A percentile compares a stretch with the other conserved stretches of the same genome.
Conservation (phyloP, 495 filamentous ascomycete genomes). For the Parathielavia hyrcaniae region DNA sequence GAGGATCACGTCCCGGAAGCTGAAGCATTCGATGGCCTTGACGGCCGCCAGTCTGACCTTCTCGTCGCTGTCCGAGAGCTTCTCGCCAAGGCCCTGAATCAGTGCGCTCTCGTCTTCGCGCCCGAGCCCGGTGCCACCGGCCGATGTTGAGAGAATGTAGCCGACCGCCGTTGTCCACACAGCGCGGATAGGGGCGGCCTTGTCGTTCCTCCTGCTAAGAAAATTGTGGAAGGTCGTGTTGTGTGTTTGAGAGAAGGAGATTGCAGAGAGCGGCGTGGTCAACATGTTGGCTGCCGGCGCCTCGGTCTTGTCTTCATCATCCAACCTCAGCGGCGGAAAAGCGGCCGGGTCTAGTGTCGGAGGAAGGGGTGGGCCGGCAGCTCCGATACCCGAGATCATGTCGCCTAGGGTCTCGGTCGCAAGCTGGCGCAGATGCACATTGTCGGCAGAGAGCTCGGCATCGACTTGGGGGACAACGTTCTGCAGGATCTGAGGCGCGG, state of each 20-base stretch:
- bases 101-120: constrained; percentile 67
- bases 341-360: constrained; percentile 68
- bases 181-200: constrained; percentile 67
- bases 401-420: constrained; percentile 93
- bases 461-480: constrained; percentile 94
- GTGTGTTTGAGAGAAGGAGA: constrained; percentile 77
- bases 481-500: constrained; percentile 77
- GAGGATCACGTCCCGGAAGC: constrained; percentile 67
- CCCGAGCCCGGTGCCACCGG: constrained; percentile 76
- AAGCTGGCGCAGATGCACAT: constrained; percentile 72
- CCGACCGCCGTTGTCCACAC: constrained; percentile 82
- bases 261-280: constrained; percentile 70
- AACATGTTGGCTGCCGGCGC: constrained; percentile 53
- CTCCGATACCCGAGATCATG: constrained; percentile 84
- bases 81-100: constrained; percentile 65
- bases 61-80: constrained; percentile 84
- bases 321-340: constrained; percentile 69
- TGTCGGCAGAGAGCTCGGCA: constrained; percentile 84
- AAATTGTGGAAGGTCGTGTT: constrained; percentile 72
- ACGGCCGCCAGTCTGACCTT: constrained; percentile 84
- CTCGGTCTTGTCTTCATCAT: constrained; percentile 46
- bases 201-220: constrained; percentile 76
- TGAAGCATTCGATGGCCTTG: constrained; percentile 68
- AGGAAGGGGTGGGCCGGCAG: constrained; percentile 72
- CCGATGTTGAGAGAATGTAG: constrained; percentile 72